Conservation (phyloP, 164 flowering plant genomes). For the Brasenia schreberi region DNA sequence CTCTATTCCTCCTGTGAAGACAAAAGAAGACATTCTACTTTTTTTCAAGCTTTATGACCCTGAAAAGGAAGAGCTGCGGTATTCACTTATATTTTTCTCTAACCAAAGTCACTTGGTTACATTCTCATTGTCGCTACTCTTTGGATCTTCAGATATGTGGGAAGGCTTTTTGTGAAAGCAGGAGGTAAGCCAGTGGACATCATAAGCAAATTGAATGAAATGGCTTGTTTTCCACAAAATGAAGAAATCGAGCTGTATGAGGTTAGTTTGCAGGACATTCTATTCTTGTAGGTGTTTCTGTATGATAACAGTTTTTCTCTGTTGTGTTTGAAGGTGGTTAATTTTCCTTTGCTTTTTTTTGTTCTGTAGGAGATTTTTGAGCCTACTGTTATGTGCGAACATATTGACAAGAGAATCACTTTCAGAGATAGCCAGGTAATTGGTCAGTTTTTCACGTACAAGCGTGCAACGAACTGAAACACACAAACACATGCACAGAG, state of each 20-base stretch:
- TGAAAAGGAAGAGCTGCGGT: conserved; percentile 60
- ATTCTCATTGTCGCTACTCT: neutral
- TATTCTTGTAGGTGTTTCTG: neutral
- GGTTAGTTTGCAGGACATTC: conserved; percentile 16
- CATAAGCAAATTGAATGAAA: conserved; percentile 36
- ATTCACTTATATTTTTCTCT: conserved; percentile 3
- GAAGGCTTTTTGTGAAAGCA: conserved; percentile 53
- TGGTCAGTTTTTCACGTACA: neutral
- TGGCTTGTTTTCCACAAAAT: conserved; percentile 48
- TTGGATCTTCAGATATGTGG: conserved; percentile 34
- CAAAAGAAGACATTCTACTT: conserved; percentile 64
- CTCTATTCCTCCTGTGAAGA: conserved; percentile 56
- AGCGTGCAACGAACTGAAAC: neutral
- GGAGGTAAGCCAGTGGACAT: conserved; percentile 45
- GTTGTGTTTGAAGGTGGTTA: neutral
- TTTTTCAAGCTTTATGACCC: conserved; percentile 82
- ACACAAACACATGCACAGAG: neutral
- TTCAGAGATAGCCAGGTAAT: conserved; percentile 62
- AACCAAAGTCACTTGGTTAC: neutral
- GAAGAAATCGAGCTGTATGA: conserved; percentile 65
- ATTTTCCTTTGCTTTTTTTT: neutral
- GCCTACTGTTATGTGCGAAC: conserved; percentile 66
- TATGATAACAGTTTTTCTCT: neutral
- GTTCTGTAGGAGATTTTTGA: conserved; percentile 63
- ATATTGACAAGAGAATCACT: conserved; percentile 33